Evolutionary conservation across 225 moss, liverwort and hornwort species (phyloP), one percentile per base, ranked within the genome.

Genomic region (Asterella californica): DNA sequence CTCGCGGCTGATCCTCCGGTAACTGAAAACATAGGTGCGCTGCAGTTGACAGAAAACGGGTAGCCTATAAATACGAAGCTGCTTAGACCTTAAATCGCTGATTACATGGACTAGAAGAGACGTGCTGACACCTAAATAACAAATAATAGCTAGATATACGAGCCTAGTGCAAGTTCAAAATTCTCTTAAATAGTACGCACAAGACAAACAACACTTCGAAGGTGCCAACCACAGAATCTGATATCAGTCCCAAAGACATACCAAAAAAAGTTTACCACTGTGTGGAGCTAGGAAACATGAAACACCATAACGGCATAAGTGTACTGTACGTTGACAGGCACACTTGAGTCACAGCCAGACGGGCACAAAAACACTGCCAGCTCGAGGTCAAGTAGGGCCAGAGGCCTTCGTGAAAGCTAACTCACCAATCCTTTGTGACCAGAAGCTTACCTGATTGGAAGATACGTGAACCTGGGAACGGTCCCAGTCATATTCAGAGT

Each of bases 391-490:
- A 18, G 64, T 14, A 63, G 62, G 5, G 30, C 15, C 64, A 4
- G 15, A 33, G 64, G 32, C 30, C 64, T 65, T 0, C 63, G 29
- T 30, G 7, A 45, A 21, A 47, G 37, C 42, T 22, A 53, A 36
- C 19, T 47, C 27, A 71, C 42, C 15, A 65, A 71, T 12, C 0
- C 52, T 50, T 74, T 21, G 38, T 15, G 9, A 70, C 37, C 21
- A 29, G 54, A 75, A 27, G 3, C 76, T 33, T 62, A 94, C 96
- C 96, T 94, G 85, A 97, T 93, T 79, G 94, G 96, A 82, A 94
- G 93, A 75, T 94, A 94, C 0, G 91, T 90, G 84, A 97, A 97
- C 66, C 96, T 91, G 54, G 94, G 94, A 81, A 94, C 93, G 61
- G 93, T 81, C 78, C 88, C 89, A 34, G 90, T 89, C 91, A 94